Conservation (phyloP, 2,329 filamentous ascomycete species). For the Raffaelea arxii region DNA sequence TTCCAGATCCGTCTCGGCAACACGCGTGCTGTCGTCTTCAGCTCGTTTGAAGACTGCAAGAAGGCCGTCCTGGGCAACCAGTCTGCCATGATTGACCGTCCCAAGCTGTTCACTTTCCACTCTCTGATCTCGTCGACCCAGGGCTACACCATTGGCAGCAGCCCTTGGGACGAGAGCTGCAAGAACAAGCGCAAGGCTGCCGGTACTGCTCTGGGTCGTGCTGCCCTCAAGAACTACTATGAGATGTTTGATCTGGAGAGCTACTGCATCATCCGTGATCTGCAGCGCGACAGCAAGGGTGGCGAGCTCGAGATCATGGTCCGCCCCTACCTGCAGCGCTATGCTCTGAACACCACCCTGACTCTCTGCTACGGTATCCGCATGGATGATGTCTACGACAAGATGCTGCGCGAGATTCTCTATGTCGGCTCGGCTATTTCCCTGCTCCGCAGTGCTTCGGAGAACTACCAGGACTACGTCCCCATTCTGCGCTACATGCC, state of each 20-base stretch:
- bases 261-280: slow-evolving; percentile 50
- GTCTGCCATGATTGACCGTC: slow-evolving; percentile 66
- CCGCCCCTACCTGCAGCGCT: slow-evolving; percentile 63
- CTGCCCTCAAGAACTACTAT: not conserved
- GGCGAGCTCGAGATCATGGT: slow-evolving; percentile 51
- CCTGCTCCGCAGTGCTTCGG: slow-evolving; percentile 55
- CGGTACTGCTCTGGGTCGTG: slow-evolving; percentile 51
- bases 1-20: slow-evolving; percentile 62
- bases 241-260: not conserved
- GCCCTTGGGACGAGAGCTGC: slow-evolving; percentile 74
- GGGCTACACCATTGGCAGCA: slow-evolving; percentile 75
- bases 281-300: slow-evolving; percentile 59
- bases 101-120: slow-evolving; percentile 73
- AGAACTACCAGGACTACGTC: slow-evolving; percentile 63
- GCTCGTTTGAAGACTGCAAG: slow-evolving; percentile 64
- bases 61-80: slow-evolving; percentile 72
- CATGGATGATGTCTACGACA: slow-evolving; percentile 38
- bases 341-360: slow-evolving; percentile 66
- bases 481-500: slow-evolving; percentile 51
- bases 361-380: slow-evolving; percentile 73
- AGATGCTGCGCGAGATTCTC: slow-evolving; percentile 64
- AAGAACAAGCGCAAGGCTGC: slow-evolving; percentile 68
- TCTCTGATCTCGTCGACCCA: slow-evolving; percentile 66
- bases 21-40: slow-evolving; percentile 64
- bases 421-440: slow-evolving; percentile 67